Base-by-base conservation (phyloP, 2,329 filamentous ascomycete species). In the Epichloe festucae region DNA sequence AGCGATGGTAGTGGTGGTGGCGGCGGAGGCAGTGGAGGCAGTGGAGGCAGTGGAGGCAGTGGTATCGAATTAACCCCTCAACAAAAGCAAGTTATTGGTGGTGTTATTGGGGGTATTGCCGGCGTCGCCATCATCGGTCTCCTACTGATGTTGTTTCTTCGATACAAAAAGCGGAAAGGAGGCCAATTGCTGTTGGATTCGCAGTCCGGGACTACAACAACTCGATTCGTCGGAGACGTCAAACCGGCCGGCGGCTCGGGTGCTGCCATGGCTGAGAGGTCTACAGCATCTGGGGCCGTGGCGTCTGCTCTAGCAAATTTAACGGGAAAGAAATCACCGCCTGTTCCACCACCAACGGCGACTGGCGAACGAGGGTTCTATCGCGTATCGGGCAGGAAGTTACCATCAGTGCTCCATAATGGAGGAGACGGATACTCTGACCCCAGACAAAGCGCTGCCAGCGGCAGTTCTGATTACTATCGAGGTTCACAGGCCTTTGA, bases 361-460 rank as follows among this genome's bases (percentile, higher is more conserved):
- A 48, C 46, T 2, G 72, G 69, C 31, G 79, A 84, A 60, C 70
- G 72, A 54, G 78, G 80, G 0, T 85, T 85, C 62, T 77, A 82
- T 55, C 77, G 80, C 34, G 76, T 85, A 2, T 82, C 81, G 5
- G 82, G 82, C 54, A 75, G 75, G 59, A 85, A 84, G 59, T 63
- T 85, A 52, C 77, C 78, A 3, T 80, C 82, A 2, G 81, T 84
- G 10, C 65, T 85, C 39, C 72, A 79, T 53, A 72, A 71, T 46
- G 81, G 81, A 14, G 81, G 81, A 5, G 81, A 84, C 60, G 81
- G 81, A 1, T 84, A 80, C 63, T 73, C 73, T 19, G 78, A 79
- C 53, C 73, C 69, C 8, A 64, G 67, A 5, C 63, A 65, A 49
- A 71, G 65, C 56, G 63, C 70, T 46, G 65, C 73, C 58, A 80